Evolutionary conservation across 176 grass and related monocot genomes (phyloP), one percentile per base, ranked within the genome.

Genomic region (Raddia distichophylla): DNA sequence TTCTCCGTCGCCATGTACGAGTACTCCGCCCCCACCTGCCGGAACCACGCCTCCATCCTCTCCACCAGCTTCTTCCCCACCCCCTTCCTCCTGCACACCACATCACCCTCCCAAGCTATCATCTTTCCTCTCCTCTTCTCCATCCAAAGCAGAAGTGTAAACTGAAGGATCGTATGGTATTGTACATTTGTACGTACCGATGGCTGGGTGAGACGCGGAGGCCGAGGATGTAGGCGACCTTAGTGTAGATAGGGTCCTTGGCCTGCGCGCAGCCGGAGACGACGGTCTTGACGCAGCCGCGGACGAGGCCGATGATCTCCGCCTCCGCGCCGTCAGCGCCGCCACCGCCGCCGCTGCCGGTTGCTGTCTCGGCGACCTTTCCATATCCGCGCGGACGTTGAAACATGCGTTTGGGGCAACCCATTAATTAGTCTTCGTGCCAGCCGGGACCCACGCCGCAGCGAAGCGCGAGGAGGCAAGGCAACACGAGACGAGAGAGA

Each of bases 271-370:
- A 40, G 70, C 82, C 89, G 71, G 84, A 91, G 59, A 90, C 75
- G 22, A 98, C 95, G 27, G 84, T 84, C 90, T 98, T 98, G 69
- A 95, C 76, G 86, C 93, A 93, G 27, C 95, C 95, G 14, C 95
- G 95, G 71, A 93, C 75, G 16, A 98, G 66, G 27, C 95, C 95
- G 54, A 94, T 85, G 17, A 94, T 91, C 81, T 91, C 87, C 5
- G 80, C 64, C 81, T 91, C 87, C 5, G 80, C 64, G 75, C 88
- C 60, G 48, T 44, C 46, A 37, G 33, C 69, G 55, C 19, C 67
- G 40, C 76, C 55, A 8, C 65, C 59, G 78, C 86, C 78, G 74
- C 37, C 43, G 48, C 46, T 17, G 55, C 79, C 74, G 44, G 67
- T 52, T 77, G 83, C 60, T 58, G 58, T 72, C 68, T 94, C 92